Percentiles rank a stretch among this genome's conserved stretches.
Evolutionary conservation across 768 basidiomycete genomes (phyloP).

Genomic region (Mycena kentingensis): DNA sequence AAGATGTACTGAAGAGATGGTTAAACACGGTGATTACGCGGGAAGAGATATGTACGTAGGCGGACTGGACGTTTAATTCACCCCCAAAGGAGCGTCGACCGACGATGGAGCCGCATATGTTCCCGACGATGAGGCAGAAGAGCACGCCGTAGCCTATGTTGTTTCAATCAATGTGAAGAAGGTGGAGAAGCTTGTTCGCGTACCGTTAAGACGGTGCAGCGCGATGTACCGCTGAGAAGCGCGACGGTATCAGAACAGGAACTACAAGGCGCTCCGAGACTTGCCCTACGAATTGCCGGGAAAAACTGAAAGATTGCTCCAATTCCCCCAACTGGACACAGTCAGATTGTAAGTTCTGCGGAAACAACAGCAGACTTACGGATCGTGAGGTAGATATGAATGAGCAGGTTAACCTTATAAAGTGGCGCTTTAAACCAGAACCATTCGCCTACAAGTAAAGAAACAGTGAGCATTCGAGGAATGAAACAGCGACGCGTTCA

Average conservation of each 20-base stretch:
- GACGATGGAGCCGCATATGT: slow-evolving; percentile 24
- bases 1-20: slow-evolving; percentile 14
- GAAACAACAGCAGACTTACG: slow-evolving; percentile 15
- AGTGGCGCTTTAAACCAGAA: slow-evolving; percentile 25
- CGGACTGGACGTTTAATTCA: slow-evolving; percentile 29
- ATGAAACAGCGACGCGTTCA: not conserved
- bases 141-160: slow-evolving; percentile 22
- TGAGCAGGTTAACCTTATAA: slow-evolving; percentile 25
- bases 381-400: slow-evolving; percentile 30
- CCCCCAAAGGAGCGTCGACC: slow-evolving; percentile 27
- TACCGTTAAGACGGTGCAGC: slow-evolving; percentile 29
- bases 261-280: not conserved
- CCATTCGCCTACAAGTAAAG: slow-evolving; percentile 26
- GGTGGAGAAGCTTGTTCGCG: not conserved
- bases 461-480: not conserved
- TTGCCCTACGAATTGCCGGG: slow-evolving; percentile 28
- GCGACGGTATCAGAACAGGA: not conserved
- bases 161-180: not conserved
- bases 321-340: slow-evolving; percentile 26
- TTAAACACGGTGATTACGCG: not conserved
- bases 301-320: slow-evolving; percentile 27
- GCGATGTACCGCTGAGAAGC: slow-evolving; percentile 20
- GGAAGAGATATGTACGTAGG: slow-evolving; percentile 6
- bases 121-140: slow-evolving; percentile 23
- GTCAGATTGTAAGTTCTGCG: not conserved